Evolutionary conservation across 768 basidiomycete species (phyloP).

Genomic region (Gymnopilus dilepis): DNA sequence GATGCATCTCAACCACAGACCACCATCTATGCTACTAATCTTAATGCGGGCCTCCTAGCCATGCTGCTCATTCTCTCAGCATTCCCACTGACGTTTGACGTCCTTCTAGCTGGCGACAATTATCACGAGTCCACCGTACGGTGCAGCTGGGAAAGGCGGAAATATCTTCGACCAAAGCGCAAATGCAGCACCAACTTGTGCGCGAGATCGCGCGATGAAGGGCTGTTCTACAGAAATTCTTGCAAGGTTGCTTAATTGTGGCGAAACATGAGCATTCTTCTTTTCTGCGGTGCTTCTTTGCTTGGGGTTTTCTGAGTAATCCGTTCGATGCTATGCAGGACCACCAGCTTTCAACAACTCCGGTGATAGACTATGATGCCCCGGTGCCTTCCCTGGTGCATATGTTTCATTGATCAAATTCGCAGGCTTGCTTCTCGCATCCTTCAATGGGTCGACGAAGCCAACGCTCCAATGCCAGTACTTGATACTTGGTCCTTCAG

Average conservation of each 20-base stretch:
- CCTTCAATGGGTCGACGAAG: background rate
- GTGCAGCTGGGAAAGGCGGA: background rate
- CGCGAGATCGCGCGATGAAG: background rate
- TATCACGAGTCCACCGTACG: background rate
- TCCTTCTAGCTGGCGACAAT: conserved; percentile 2
- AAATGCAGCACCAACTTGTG: background rate
- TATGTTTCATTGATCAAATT: conserved; percentile 14
- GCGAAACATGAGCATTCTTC: conserved; percentile 2
- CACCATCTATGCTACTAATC: conserved; percentile 11
- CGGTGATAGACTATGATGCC: background rate
- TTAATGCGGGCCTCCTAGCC: conserved; percentile 1
- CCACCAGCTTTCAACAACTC: background rate
- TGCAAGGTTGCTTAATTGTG: background rate
- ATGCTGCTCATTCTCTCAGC: conserved; percentile 3
- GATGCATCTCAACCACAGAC: conserved; percentile 1
- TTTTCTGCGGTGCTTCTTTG: background rate
- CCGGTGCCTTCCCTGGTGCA: conserved; percentile 4
- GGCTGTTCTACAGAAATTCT: background rate
- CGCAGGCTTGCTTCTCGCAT: conserved; percentile 2
- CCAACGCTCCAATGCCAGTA: background rate
- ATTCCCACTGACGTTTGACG: conserved; percentile 1
- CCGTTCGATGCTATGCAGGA: background rate
- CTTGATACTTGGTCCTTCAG: background rate
- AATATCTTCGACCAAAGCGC: background rate
- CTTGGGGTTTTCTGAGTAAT: background rate